A percentile compares a stretch with the other conserved stretches of the same genome.
Conservation (phyloP, 768 basidiomycete species). For the Rhizopogon roseolus region DNA sequence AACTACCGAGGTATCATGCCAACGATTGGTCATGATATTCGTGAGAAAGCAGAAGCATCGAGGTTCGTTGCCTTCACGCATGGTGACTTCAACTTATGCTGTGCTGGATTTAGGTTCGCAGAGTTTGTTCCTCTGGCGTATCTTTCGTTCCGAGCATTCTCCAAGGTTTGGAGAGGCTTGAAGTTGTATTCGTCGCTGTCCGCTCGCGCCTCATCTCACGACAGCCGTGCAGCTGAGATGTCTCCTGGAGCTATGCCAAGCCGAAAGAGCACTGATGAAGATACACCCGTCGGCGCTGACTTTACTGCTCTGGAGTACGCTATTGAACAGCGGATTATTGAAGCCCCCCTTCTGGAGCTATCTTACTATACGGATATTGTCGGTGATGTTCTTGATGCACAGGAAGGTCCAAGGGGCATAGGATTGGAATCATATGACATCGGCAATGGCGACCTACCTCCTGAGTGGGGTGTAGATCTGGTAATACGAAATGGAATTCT, state of each 20-base stretch:
- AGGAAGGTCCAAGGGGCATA: constrained; percentile 22
- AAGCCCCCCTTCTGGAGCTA: constrained; percentile 71
- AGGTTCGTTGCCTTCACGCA: constrained; percentile 8
- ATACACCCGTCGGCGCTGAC: constrained; percentile 51
- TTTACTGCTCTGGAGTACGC: constrained; percentile 75
- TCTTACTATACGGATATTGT: constrained; percentile 85
- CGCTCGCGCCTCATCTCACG: constrained; percentile 7
- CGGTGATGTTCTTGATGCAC: constrained; percentile 59
- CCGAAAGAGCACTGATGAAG: constrained; percentile 41
- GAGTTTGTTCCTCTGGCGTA: constrained; percentile 26
- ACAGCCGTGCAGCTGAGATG: not conserved
- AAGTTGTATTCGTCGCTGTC: constrained; percentile 37
- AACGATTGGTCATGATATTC: constrained; percentile 57
- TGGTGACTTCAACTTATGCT: not conserved
- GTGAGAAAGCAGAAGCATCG: constrained; percentile 50
- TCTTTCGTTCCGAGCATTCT: constrained; percentile 35
- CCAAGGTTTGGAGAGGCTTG: constrained; percentile 53
- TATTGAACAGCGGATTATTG: constrained; percentile 77
- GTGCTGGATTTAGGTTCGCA: constrained; percentile 18
- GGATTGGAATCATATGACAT: constrained; percentile 55
- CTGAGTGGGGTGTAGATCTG: constrained; percentile 92
- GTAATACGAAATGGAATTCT: constrained; percentile 71
- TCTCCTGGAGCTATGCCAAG: constrained; percentile 1
- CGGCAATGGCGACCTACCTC: constrained; percentile 82
- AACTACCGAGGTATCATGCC: constrained; percentile 67